Base-by-base conservation (phyloP, 2,329 filamentous ascomycete genomes). In the Penicillium italicum region DNA sequence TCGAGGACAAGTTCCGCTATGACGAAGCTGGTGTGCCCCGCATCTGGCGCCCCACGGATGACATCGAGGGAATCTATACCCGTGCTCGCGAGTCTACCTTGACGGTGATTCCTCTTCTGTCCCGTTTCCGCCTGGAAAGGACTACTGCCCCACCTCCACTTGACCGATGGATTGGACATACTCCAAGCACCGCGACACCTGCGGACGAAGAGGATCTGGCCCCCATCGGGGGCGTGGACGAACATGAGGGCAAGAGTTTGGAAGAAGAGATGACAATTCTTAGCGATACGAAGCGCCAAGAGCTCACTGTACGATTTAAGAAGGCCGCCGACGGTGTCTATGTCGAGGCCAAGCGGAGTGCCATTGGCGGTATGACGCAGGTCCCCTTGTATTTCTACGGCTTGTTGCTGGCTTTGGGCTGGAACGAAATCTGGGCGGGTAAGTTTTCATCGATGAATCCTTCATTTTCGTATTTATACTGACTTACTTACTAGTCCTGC, bases 1-100 rank as follows among this genome's bases (percentile, higher is more conserved):
- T 99, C 64, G 94, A 99, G 76, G 94, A 99, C 78, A 97, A 96
- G 76, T 99, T 99, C 83, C 88, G 94, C 61, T 99, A 99, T 68
- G 94, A 99, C 67, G 92, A 97, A 57, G 86, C 86, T 7, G 94
- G 94, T 26, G 94, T 99, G 5, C 94, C 94, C 5, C 84, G 94
- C 57, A 96, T 99, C 74, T 99, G 94, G 94, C 86, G 92, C 24
- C 94, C 94, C 1, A 92, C 88, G 1, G 94, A 99, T 71, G 94
- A 99, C 69, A 99, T 99, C 58, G 94, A 99, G 77, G 92, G 93
- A 43, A 80, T 95, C 40, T 99, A 97, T 75, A 97, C 91, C 34
- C 88, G 86, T 61, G 93, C 94, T 4, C 85, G 93, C 61, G 93
- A 97, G 75, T 95, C 91, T 5, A 99, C 94, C 0, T 82, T 99